Base-by-base conservation (phyloP, 441 rosid species). In the Brassica balearica region DNA sequence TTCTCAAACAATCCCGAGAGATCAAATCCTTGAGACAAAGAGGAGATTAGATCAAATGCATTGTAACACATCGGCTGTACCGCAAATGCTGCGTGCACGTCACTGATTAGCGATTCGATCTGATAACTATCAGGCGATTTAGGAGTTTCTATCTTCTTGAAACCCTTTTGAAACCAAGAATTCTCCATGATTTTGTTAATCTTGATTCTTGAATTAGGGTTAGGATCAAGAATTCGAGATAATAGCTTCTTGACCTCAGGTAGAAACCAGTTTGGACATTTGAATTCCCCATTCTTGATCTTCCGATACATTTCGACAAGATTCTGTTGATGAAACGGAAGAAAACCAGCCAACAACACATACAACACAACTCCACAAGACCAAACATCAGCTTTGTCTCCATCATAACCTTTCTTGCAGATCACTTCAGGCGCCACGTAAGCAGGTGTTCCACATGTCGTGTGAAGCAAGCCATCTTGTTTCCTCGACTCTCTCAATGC, bases 381-480 rank as follows among this genome's bases (percentile, higher is more conserved):
- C 96, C 98, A 93, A 43, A 91, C 89, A 75, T 93, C 98, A 0
- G 95, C 88, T 80, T 88, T 90, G 41, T 87, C 87, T n/a, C 97
- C 97, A 68, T 90, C 94, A 6, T 93, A 93, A 8, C 97, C 98
- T 82, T 82, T 89, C 83, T 87, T 88, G 84, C 77, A 79, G 8
- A 91, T 87, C 22, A 93, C 88, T 80, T 93, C 98, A 0, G 98
- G 98, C 0, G 98, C 94, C 36, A 93, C 98, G 46, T 93, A 91
- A 19, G 98, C 95, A 0, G 98, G 97, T 25, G 98, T 93, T 36
- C 98, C 95, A 27, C 98, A 90, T 12, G 95, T 86, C 41, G 97
- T 93, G 77, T 93, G 95, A n/a, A 93, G 91, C 46, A 93, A 87
- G 12, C 95, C 95, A 68, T 93, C 97, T 69, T 84, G 85, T 62